phyloP scores from a whole-genome alignment of 495 filamentous ascomycete genomes.

The Filosporella fistucella region DNA sequence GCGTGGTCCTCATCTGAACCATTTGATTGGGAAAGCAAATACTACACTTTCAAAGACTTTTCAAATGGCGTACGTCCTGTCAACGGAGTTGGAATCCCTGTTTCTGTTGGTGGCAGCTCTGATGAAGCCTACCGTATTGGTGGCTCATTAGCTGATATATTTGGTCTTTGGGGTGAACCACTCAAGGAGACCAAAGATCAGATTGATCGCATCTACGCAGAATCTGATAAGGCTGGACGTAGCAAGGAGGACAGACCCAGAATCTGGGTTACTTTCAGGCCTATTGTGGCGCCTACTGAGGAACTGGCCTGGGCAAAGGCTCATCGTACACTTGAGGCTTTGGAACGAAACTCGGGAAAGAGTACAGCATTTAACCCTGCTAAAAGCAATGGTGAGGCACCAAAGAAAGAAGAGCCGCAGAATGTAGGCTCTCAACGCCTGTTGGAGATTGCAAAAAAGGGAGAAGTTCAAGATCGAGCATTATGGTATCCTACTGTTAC shows the following conservation, averaged over 20 bases:
- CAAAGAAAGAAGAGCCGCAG: conserved; percentile 27
- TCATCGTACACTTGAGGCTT: conserved; percentile 38
- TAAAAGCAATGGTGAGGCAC: conserved; percentile 8
- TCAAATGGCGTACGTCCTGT: conserved; percentile 41
- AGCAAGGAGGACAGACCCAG: conserved; percentile 42
- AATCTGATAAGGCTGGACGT: conserved; percentile 38
- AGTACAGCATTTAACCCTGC: too few relatives aligned
- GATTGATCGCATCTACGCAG: conserved; percentile 48
- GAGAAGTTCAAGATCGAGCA: conserved; percentile 50
- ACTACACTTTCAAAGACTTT: conserved; percentile 49
- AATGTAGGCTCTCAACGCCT: conserved; percentile 50
- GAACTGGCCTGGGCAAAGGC: conserved; percentile 51
- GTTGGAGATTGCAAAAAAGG: conserved; percentile 45
- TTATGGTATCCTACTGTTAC: conserved; percentile 54
- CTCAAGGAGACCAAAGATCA: conserved; percentile 51
- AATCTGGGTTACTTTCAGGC: conserved; percentile 54
- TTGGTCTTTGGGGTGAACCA: conserved; percentile 53
- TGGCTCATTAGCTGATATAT: conserved; percentile 47
- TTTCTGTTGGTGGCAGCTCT: conserved; percentile 49
- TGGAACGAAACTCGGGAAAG: conserved; percentile 32
- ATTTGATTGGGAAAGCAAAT: conserved; percentile 48
- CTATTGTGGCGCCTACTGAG: conserved; percentile 49
- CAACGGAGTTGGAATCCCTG: conserved; percentile 39
- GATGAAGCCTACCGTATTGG: conserved; percentile 49
- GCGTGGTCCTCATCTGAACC: conserved; percentile 46